These are phyloP conservation scores for Acer campestre DNA, from an alignment of 345 rosid genomes.

Conservation along the genomic window DNA sequence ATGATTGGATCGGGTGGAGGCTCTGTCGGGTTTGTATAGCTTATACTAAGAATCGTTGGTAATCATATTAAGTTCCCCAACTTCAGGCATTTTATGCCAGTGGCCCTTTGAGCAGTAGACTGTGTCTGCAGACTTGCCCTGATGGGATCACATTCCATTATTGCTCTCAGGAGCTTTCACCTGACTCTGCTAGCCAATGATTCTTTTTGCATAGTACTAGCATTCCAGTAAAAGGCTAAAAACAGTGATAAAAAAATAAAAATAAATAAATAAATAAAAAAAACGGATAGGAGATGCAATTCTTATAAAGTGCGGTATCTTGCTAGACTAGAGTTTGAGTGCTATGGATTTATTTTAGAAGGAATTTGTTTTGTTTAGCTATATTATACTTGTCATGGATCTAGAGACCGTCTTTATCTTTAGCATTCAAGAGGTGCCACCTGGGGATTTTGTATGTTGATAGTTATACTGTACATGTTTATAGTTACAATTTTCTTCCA, in stretches of 20 bases:
- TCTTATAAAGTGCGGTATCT: neutral
- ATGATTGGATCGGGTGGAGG: constrained; percentile 95
- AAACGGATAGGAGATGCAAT: neutral
- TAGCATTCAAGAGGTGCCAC: neutral
- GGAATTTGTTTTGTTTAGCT: neutral
- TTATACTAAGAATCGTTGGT: constrained; percentile 6
- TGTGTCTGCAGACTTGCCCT: neutral
- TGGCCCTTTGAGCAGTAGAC: neutral
- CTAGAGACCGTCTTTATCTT: neutral
- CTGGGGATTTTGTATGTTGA: neutral
- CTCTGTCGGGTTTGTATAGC: constrained; percentile 85
- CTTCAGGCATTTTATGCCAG: neutral
- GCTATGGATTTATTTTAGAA: neutral
- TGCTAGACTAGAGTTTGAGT: neutral
- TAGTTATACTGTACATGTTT: neutral
- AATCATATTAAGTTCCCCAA: neutral
- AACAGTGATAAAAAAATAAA: neutral
- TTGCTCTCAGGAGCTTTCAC: neutral
- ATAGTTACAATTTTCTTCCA: neutral
- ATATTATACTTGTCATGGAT: neutral
- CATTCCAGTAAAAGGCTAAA: neutral
- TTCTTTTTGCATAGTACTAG: neutral
- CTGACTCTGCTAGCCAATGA: neutral
- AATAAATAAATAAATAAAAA: too few relatives aligned
- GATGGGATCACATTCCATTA: too few relatives aligned